These are phyloP conservation scores for Pseudonitzschia multiseries DNA, from an alignment of 108 stramenopile species.

Conservation along the genomic window DNA sequence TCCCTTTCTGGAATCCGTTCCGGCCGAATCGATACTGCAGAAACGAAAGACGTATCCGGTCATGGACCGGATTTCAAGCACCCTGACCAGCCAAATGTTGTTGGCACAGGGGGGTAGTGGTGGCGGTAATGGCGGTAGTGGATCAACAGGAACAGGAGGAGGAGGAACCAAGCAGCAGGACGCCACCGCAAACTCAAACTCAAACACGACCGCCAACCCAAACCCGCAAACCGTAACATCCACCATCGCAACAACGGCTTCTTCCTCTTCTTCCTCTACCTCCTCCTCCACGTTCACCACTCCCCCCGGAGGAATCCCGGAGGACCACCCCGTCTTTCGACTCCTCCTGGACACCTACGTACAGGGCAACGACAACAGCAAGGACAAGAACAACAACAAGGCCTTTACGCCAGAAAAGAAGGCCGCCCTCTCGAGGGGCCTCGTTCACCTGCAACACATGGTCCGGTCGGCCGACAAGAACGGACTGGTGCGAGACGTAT, in stretches of 20 bases:
- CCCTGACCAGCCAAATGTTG: constrained; percentile 22
- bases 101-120: too few relatives aligned
- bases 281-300: background rate
- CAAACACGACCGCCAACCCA: background rate
- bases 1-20: constrained; percentile 52
- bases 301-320: constrained; percentile 1
- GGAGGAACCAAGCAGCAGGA: too few relatives aligned
- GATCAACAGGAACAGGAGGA: too few relatives aligned
- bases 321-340: background rate
- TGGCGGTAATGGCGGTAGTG: too few relatives aligned
- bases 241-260: background rate
- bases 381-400: constrained; percentile 31
- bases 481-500: constrained; percentile 36
- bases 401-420: constrained; percentile 23
- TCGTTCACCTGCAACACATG: constrained; percentile 23
- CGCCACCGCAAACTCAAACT: background rate
- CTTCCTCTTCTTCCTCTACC: background rate
- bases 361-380: constrained; percentile 13
- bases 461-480: constrained; percentile 28
- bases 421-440: constrained; percentile 2
- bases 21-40: constrained; percentile 42
- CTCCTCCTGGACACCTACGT: background rate
- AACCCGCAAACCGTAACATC: background rate
- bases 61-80: constrained; percentile 35
- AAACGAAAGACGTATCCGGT: constrained; percentile 44